A percentile compares a stretch with the other conserved stretches of the same genome.
phyloP scores from a whole-genome alignment of 441 rosid species.

The Hura crepitans region DNA sequence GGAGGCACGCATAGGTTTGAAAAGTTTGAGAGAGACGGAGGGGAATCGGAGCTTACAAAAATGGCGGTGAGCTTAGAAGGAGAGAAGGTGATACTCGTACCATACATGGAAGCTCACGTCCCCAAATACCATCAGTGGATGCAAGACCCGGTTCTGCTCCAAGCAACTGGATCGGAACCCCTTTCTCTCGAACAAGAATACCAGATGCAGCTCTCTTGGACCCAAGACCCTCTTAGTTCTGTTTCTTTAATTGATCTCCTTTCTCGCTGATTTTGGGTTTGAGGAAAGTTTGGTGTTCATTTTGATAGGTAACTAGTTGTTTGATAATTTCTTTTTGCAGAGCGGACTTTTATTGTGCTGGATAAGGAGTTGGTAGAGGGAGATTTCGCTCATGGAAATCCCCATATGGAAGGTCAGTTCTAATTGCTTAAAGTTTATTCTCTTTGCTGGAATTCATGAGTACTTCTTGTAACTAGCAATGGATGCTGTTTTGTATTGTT shows the following conservation, averaged over 20 bases:
- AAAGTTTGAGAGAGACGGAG: not conserved
- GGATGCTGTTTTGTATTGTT: not conserved
- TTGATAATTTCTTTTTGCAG: constrained; percentile 36
- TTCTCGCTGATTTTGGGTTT: not conserved
- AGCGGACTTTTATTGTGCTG: constrained; percentile 80
- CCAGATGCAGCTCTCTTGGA: constrained; percentile 83
- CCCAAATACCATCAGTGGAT: constrained; percentile 83
- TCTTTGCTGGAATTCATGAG: not conserved
- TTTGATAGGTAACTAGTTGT: constrained; percentile 10
- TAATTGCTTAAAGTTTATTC: not conserved
- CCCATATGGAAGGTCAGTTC: constrained; percentile 65
- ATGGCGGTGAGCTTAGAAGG: constrained; percentile 73
- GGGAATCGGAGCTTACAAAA: not conserved
- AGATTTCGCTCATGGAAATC: constrained; percentile 51
- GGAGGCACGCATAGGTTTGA: too few species aligned
- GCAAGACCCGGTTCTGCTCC: constrained; percentile 77
- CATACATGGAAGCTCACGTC: constrained; percentile 77
- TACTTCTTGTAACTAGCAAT: not conserved
- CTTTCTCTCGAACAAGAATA: constrained; percentile 75
- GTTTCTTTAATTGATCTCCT: constrained; percentile 11
- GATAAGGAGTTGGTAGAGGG: constrained; percentile 61
- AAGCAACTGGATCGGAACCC: constrained; percentile 90
- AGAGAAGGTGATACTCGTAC: constrained; percentile 62
- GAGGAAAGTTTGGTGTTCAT: not conserved
- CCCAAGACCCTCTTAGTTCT: constrained; percentile 78